Evolutionary conservation across 257 asterid species (phyloP).

Genomic region (Solanum paucissectum): DNA sequence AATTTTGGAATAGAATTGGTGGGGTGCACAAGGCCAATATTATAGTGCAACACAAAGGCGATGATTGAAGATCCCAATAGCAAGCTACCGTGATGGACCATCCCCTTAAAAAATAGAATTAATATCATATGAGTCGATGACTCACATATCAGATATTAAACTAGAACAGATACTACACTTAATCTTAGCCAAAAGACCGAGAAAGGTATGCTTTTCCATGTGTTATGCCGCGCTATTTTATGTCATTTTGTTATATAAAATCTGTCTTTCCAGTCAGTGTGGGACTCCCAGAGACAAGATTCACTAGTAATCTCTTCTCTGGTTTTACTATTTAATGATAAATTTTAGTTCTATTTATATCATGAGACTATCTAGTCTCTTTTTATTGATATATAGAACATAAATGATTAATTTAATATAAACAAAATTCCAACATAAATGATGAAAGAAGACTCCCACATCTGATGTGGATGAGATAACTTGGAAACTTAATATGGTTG

Average conservation of each 20-base stretch:
- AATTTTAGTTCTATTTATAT: too few relatives aligned
- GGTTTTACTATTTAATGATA: too few relatives aligned
- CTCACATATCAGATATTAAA: constrained; percentile 3
- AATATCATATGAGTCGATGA: neutral
- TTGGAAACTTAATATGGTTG: too few relatives aligned
- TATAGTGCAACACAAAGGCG: neutral
- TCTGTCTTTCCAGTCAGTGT: neutral
- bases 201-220: constrained; percentile 33
- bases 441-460: too few relatives aligned
- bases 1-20: neutral
- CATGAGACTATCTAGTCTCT: too few relatives aligned
- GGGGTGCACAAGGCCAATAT: neutral
- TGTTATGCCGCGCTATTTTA: neutral
- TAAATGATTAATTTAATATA: too few relatives aligned
- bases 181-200: constrained; percentile 77
- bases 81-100: too few relatives aligned
- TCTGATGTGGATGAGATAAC: too few relatives aligned
- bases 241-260: neutral
- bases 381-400: too few relatives aligned
- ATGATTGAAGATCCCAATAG: too few relatives aligned
- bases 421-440: too few relatives aligned
- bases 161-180: constrained; percentile 78
- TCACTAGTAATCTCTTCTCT: too few relatives aligned
- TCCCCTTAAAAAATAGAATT: neutral
- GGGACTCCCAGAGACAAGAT: neutral